Base-by-base conservation (phyloP, 768 basidiomycete genomes). In the Punctularia strigosozonata region DNA sequence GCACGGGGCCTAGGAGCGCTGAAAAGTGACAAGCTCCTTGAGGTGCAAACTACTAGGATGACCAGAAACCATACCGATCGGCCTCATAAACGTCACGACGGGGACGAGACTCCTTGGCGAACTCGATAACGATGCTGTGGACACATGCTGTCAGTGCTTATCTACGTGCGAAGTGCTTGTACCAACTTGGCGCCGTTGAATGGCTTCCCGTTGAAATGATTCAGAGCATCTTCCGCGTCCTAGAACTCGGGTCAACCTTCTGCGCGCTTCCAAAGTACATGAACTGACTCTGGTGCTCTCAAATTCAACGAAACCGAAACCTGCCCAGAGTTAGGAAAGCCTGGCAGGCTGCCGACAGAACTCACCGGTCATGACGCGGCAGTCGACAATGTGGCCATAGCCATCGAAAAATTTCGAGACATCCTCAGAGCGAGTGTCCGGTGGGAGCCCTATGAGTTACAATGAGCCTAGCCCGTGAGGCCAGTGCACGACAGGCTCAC, bases 271-370 rank as follows among this genome's bases (percentile, higher is more conserved):
- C 36, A 19, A 30, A 37, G 4, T 4, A 44, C 59, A 38, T 55
- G n/a, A 10, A 15, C 28, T 10, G 10, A 76, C 90, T 64, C 83
- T 79, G 15, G 81, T 58, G 50, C 68, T 84, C 57, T 94, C 94
- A 53, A 95, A 98, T 60, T 98, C 94, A 48, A 97, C 78, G 57
- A 99, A 99, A 40, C 91, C 95, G 52, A 95, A 99, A 8, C 88
- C 88, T 88, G 43, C 30, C 3, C 5, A 19, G 36, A 18, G 25
- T 43, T 15, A 36, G 18, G 15, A 25, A 28, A 44, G 24, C 25
- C 28, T 17, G n/a, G 21, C 15, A 5, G 20, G 6, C 12, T 15
- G 30, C 19, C 14, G n/a, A 5, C 18, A 14, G 18, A n/a, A 15
- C 66, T 44, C 50, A 89, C 87, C 87, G 30, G 88, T 91, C 89